phyloP scores from a whole-genome alignment of 495 filamentous ascomycete species.

The Hypoxylon cercidicola region DNA sequence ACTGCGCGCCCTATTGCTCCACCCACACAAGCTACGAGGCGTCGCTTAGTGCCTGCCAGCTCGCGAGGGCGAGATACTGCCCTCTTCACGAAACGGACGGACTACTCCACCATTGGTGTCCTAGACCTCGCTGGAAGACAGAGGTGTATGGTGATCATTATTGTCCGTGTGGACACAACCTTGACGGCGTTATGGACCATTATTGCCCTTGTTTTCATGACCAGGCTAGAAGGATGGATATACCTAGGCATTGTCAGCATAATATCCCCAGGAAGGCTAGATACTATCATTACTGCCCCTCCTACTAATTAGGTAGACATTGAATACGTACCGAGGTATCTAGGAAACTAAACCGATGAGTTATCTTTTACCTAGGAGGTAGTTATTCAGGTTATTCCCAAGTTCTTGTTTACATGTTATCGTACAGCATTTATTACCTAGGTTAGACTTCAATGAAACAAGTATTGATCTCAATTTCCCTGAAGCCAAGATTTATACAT shows the following conservation, averaged over 20 bases:
- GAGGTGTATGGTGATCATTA: slow-evolving; percentile 24
- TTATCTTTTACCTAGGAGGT: too few species aligned
- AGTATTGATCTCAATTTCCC: too few species aligned
- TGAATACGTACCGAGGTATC: too few species aligned
- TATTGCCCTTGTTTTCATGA: slow-evolving; percentile 34
- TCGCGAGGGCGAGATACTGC: slow-evolving; percentile 6
- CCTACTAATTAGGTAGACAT: neutral
- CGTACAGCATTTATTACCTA: too few species aligned
- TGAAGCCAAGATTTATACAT: too few species aligned
- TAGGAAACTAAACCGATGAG: too few species aligned
- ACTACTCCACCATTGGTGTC: slow-evolving; percentile 26
- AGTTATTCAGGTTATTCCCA: too few species aligned
- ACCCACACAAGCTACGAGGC: slow-evolving; percentile 1
- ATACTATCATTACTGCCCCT: slow-evolving; percentile 13
- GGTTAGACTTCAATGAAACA: too few species aligned
- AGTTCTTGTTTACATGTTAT: too few species aligned
- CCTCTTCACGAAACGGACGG: slow-evolving; percentile 14
- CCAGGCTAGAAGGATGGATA: neutral
- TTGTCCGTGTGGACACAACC: slow-evolving; percentile 21
- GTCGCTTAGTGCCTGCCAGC: slow-evolving; percentile 5
- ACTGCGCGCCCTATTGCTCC: slow-evolving; percentile 32
- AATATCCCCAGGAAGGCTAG: slow-evolving; percentile 3
- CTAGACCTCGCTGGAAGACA: slow-evolving; percentile 19
- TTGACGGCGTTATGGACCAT: slow-evolving; percentile 18
- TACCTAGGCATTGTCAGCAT: slow-evolving; percentile 6